Percentiles rank a stretch among this genome's conserved stretches.
Conservation (phyloP, 345 rosid species). For the Physaria fendleri region DNA sequence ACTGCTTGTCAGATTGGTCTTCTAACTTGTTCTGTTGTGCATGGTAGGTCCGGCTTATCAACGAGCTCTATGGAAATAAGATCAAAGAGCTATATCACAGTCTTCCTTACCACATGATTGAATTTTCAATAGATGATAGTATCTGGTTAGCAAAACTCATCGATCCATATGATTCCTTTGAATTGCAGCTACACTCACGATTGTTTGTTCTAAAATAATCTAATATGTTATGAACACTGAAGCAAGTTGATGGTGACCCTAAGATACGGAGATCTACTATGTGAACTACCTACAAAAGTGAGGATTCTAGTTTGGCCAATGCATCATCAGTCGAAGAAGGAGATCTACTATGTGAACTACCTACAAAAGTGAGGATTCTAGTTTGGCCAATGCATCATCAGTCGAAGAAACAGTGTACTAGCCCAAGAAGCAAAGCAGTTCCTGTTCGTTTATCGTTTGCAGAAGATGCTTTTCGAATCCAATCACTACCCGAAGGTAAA, state of each 20-base stretch:
- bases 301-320: slow-evolving; percentile 79
- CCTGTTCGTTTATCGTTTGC: slow-evolving; percentile 75
- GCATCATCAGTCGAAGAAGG: slow-evolving; percentile 46
- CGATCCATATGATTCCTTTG: not conserved
- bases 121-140: slow-evolving; percentile 65
- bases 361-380: slow-evolving; percentile 67
- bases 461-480: slow-evolving; percentile 72
- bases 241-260: slow-evolving; percentile 75
- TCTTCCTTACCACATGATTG: slow-evolving; percentile 90
- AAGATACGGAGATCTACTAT: slow-evolving; percentile 69
- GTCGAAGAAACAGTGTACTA: slow-evolving; percentile 40
- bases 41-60: slow-evolving; percentile 74
- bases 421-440: slow-evolving; percentile 34
- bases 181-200: not conserved
- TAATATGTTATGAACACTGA: slow-evolving; percentile 32
- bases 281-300: slow-evolving; percentile 72
- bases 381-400: slow-evolving; percentile 66
- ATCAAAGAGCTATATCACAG: slow-evolving; percentile 85
- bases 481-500: slow-evolving; percentile 95
- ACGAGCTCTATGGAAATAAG: slow-evolving; percentile 91
- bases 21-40: not conserved
- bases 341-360: slow-evolving; percentile 70
- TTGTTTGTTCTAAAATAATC: not conserved
- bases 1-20: not conserved
- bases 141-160: slow-evolving; percentile 58